A percentile compares a stretch with the other conserved stretches of the same genome.
phyloP scores from a whole-genome alignment of 129 eudicot genomes.

The Rutidosis leptorrhynchoides region DNA sequence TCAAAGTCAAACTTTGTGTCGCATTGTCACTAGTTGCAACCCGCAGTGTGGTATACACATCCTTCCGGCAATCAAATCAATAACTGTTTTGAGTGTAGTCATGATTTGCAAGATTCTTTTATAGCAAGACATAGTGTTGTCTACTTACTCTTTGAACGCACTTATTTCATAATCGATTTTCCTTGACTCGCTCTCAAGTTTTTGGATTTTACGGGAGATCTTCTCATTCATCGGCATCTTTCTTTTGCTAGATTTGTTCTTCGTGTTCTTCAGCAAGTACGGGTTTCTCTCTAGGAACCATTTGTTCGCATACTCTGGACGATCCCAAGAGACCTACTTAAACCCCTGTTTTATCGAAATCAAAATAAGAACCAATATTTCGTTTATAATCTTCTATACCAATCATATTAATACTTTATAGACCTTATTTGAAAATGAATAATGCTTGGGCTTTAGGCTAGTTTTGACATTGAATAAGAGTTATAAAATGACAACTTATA shows the following conservation, averaged over 20 bases:
- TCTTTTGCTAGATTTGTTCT: constrained; percentile 8
- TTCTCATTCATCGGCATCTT: not conserved
- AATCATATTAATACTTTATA: not conserved
- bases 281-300: constrained; percentile 27
- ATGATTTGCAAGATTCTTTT: constrained; percentile 8
- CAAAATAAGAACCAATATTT: not conserved
- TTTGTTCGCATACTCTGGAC: constrained; percentile 24
- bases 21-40: not conserved
- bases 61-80: not conserved
- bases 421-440: not conserved
- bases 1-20: not conserved
- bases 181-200: constrained; percentile 1
- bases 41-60: not conserved
- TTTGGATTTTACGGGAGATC: not conserved
- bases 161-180: constrained; percentile 10
- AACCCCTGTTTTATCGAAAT: constrained; percentile 20
- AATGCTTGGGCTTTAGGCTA: no score
- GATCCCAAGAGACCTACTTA: constrained; percentile 28
- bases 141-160: constrained; percentile 10
- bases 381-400: not conserved
- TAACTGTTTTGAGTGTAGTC: constrained; percentile 4
- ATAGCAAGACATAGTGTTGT: constrained; percentile 9
- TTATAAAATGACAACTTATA: no score
- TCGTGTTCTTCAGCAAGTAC: constrained; percentile 15
- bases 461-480: no score